Base-by-base conservation (phyloP, 2,329 filamentous ascomycete species). In the Podosphaera leucotricha region DNA sequence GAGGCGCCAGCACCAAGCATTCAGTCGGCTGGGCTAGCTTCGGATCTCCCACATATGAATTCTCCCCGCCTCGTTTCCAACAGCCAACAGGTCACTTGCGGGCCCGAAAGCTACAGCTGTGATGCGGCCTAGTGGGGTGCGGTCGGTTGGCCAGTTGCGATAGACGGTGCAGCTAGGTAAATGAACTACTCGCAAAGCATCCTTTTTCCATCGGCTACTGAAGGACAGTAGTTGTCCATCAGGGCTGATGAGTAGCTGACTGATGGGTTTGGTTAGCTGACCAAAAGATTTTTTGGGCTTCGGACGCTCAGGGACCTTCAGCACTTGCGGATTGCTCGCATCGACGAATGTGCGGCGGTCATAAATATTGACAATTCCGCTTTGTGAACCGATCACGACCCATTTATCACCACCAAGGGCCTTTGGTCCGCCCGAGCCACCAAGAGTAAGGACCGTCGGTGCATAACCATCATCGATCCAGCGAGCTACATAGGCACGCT, bases 401-500 rank as follows among this genome's bases (percentile, higher is more conserved):
- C 86, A 98, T 46, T 82, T 70, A 61, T 93, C 82, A 3, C 77
- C 77, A 21, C 86, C 87, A 3, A 86, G 64, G 38, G 62, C 61
- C 3, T 58, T 56, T 7, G 76, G 71, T 50, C 61, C 71, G 55
- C 66, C 66, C 22, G 67, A 66, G 0, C 80, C 81, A 28, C 90
- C 87, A 2, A 95, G 68, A 2, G 76, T 72, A 44, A 98, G 65
- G 16, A 82, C 80, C 0, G 85, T 92, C 11, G 80, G 44, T 80
- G 85, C 15, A 92, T 76, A 26, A 80, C 90, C 90, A 54, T 93
- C 84, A 55, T 98, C 90, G 41, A 74, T 70, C 90, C 90, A 98
- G 44, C 85, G 65, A 2, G 76, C 82, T 1, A 93, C 57, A 43
- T 92, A 80, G 10, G 76, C 71, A 46, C 70, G 70, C 20, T 71